Evolutionary conservation across 2,329 filamentous ascomycete species (phyloP).

Genomic region (Pleoardoris graminearum): DNA sequence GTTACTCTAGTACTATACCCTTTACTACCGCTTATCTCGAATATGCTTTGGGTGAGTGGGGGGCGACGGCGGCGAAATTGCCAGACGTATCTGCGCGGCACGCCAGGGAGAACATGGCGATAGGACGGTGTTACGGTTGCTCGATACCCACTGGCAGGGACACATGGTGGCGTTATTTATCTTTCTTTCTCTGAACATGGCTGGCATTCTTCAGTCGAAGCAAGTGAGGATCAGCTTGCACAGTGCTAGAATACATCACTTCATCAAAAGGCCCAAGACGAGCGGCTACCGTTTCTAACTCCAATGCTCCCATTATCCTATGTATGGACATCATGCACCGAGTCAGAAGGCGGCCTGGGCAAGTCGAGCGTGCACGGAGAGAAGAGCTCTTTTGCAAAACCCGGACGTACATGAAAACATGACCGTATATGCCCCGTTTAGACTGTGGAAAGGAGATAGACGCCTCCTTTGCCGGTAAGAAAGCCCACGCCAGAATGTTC

Average conservation of each 20-base stretch:
- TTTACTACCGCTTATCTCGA: neutral
- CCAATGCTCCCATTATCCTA: constrained; percentile 41
- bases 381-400: constrained; percentile 44
- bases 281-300: constrained; percentile 38
- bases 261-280: neutral
- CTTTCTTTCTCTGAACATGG: neutral
- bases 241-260: constrained; percentile 9
- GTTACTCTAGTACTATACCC: neutral
- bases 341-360: constrained; percentile 38
- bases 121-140: constrained; percentile 1
- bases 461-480: constrained; percentile 47
- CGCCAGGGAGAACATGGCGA: neutral
- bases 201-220: neutral
- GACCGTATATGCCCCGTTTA: constrained; percentile 48
- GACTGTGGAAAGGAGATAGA: constrained; percentile 40
- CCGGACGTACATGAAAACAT: constrained; percentile 51
- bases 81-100: neutral
- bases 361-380: constrained; percentile 42
- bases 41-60: too few relatives aligned
- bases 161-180: neutral
- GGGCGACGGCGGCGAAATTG: too few relatives aligned
- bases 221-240: neutral
- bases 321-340: constrained; percentile 45
- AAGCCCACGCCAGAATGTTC: constrained; percentile 48
- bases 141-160: constrained; percentile 7